These are phyloP conservation scores for Spatholobus suberectus DNA, from an alignment of 306 rosid genomes.

Conservation along the genomic window DNA sequence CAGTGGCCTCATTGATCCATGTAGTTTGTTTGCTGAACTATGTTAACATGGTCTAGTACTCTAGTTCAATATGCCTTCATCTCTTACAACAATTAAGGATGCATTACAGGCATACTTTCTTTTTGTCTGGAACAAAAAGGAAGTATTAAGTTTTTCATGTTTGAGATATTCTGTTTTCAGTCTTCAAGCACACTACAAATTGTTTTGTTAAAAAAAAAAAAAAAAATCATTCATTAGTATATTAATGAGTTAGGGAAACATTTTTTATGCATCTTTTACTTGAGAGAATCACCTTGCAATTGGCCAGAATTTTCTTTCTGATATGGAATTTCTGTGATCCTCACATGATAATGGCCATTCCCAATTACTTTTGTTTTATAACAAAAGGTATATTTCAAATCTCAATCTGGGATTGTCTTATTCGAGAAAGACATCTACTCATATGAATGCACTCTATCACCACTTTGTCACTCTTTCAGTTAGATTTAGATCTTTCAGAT, in stretches of 20 bases:
- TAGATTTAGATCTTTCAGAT: slow-evolving; percentile 4
- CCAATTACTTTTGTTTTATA: not conserved
- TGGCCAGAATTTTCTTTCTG: slow-evolving; percentile 18
- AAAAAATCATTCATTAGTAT: not conserved
- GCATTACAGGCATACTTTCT: not conserved
- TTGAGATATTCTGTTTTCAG: not conserved
- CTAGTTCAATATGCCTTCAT: slow-evolving; percentile 29
- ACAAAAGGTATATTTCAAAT: not conserved
- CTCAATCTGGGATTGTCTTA: not conserved
- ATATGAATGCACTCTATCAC: not conserved
- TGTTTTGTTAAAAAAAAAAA: not conserved
- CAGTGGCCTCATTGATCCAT: slow-evolving; percentile 8
- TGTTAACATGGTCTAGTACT: slow-evolving; percentile 32
- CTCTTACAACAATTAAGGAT: not conserved
- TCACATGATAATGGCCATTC: not conserved
- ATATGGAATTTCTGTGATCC: slow-evolving; percentile 7
- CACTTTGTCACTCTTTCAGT: not conserved
- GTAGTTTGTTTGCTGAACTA: slow-evolving; percentile 19
- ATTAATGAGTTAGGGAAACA: not conserved
- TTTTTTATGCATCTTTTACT: not conserved
- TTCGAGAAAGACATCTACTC: not conserved
- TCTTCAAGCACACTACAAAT: not conserved
- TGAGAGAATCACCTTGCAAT: not conserved
- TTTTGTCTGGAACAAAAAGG: not conserved
- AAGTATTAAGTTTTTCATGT: not conserved